phyloP scores from a whole-genome alignment of 495 filamentous ascomycete species.

The Penicillium simplicissimum region DNA sequence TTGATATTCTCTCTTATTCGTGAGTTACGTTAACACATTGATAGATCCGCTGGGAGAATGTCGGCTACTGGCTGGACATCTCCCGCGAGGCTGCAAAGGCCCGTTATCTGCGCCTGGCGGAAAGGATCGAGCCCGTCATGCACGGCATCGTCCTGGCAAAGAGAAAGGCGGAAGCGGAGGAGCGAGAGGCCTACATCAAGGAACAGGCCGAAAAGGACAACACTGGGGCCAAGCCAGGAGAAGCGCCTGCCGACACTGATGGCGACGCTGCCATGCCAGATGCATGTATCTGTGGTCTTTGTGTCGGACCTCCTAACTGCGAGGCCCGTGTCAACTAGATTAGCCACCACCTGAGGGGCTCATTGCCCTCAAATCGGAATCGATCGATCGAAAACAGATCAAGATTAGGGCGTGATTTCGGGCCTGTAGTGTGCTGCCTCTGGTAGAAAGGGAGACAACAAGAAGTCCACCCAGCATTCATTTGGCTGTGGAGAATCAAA shows the following conservation, averaged over 20 bases:
- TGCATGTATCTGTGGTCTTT: too few species aligned
- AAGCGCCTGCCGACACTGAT: not conserved
- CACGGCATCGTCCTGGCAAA: not conserved
- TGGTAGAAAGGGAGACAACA: not conserved
- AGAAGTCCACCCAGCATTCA: not conserved
- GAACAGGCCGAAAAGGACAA: not conserved
- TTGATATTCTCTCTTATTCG: not conserved
- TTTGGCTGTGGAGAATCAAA: not conserved
- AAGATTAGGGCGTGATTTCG: not conserved
- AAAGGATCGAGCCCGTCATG: not conserved
- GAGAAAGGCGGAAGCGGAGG: not conserved
- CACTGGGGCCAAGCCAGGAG: not conserved
- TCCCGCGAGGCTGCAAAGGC: not conserved
- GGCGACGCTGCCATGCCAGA: not conserved
- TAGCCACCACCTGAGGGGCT: not conserved
- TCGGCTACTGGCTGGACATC: not conserved
- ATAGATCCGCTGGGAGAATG: not conserved
- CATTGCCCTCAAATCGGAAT: conserved; percentile 17
- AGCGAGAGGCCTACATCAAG: not conserved
- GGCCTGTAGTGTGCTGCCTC: too few species aligned
- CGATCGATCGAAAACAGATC: conserved; percentile 26
- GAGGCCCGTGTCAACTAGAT: too few species aligned
- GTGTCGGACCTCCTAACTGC: too few species aligned
- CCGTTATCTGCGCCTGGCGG: not conserved
- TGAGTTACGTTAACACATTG: not conserved